Evolutionary conservation across 1,284 basidiomycete genomes (phyloP).

Genomic region (Ganoderma lucidum): DNA sequence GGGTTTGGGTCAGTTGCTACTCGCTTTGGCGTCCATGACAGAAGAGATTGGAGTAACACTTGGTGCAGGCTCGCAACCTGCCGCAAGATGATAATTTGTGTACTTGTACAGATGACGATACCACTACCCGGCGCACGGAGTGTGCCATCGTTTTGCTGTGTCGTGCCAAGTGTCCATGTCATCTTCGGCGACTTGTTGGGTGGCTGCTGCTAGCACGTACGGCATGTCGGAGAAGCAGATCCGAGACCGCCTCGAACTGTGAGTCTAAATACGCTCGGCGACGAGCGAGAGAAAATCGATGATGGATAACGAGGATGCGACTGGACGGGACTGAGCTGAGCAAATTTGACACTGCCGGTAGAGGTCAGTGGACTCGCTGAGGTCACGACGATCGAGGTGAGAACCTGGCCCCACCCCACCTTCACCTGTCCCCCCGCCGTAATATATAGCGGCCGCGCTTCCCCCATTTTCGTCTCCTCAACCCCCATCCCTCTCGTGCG

Average conservation of each 20-base stretch:
- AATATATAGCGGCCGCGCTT: constrained; percentile 15
- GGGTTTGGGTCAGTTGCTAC: neutral
- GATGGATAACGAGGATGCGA: constrained; percentile 12
- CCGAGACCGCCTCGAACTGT: constrained; percentile 7
- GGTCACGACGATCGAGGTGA: constrained; percentile 2
- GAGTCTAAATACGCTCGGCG: neutral
- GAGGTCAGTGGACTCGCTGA: neutral
- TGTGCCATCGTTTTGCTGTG: neutral
- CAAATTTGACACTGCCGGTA: neutral
- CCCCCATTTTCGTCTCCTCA: neutral
- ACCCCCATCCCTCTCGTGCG: constrained; percentile 12
- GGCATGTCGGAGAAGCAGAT: constrained; percentile 7
- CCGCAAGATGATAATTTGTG: constrained; percentile 18
- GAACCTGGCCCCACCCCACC: neutral
- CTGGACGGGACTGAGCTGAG: neutral
- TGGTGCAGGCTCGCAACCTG: neutral
- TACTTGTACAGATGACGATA: constrained; percentile 32
- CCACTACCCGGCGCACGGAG: constrained; percentile 10
- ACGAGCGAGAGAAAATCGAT: constrained; percentile 22
- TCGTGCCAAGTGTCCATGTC: neutral
- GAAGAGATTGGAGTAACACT: constrained; percentile 3
- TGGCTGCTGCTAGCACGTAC: neutral
- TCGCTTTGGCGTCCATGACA: neutral
- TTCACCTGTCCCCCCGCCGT: constrained; percentile 5
- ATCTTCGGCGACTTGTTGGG: neutral